Evolutionary conservation across 2,329 filamentous ascomycete species (phyloP).

Genomic region (Xylaria sp.): DNA sequence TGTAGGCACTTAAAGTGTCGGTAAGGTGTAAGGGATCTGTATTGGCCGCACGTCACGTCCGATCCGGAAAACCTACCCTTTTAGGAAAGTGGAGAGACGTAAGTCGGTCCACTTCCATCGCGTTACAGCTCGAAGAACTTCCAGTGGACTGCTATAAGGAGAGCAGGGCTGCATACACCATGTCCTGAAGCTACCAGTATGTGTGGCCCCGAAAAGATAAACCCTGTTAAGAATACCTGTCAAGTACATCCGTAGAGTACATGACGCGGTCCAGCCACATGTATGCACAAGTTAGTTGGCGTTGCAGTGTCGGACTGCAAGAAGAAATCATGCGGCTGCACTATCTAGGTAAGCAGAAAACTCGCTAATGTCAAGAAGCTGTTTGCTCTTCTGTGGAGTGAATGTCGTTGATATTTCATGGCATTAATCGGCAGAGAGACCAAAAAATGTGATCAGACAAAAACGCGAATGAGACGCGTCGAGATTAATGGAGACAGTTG

Average conservation of each 20-base stretch:
- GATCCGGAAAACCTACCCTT: conserved; percentile 37
- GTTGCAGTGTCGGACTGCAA: conserved; percentile 17
- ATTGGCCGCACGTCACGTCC: neutral
- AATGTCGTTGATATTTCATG: neutral
- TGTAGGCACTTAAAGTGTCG: neutral
- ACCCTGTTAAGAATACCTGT: neutral
- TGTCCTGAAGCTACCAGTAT: conserved; percentile 14
- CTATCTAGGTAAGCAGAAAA: neutral
- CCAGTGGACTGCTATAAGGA: neutral
- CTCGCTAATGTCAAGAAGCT: neutral
- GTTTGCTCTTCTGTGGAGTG: neutral
- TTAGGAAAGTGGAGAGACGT: conserved; percentile 38
- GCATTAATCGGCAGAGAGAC: neutral
- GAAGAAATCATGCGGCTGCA: conserved; percentile 14
- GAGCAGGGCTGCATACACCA: conserved; percentile 23
- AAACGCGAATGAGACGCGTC: conserved; percentile 28
- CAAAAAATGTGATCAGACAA: neutral
- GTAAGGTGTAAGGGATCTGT: neutral
- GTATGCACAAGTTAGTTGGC: conserved; percentile 11
- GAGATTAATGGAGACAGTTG: conserved; percentile 17
- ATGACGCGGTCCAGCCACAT: conserved; percentile 19
- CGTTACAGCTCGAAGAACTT: conserved; percentile 3
- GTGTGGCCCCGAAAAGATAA: neutral
- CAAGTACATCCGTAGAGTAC: neutral
- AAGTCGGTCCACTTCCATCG: conserved; percentile 15